A percentile compares a stretch with the other conserved stretches of the same genome.
These are phyloP conservation scores for Rosellinia necatrix DNA, from an alignment of 2,329 filamentous ascomycete species.

Conservation along the genomic window DNA sequence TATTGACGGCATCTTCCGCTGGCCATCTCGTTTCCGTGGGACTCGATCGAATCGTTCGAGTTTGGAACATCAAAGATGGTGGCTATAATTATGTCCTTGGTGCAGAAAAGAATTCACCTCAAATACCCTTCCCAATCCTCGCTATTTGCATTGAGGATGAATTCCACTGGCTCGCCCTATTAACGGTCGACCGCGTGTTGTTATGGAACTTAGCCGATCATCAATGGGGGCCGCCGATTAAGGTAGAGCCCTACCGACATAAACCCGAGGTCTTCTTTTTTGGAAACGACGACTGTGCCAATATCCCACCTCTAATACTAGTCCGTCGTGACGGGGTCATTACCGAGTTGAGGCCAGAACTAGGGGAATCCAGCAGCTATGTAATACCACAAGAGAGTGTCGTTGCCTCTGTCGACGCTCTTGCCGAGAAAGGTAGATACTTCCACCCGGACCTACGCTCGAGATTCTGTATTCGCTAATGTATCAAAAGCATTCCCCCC, in stretches of 20 bases:
- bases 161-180: constrained; percentile 68
- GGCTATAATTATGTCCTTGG: constrained; percentile 47
- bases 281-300: constrained; percentile 45
- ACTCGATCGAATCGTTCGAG: constrained; percentile 69
- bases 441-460: background rate
- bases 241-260: constrained; percentile 61
- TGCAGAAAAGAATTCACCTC: constrained; percentile 47
- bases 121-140: constrained; percentile 62
- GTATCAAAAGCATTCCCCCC: constrained; percentile 31
- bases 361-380: constrained; percentile 48
- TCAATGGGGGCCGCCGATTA: constrained; percentile 59
- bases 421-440: constrained; percentile 51
- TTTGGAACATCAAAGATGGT: constrained; percentile 65
- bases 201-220: constrained; percentile 67
- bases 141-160: constrained; percentile 67
- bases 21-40: constrained; percentile 72
- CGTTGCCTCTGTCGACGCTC: constrained; percentile 54
- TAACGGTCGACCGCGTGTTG: constrained; percentile 62
- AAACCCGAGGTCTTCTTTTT: constrained; percentile 70
- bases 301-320: constrained; percentile 58
- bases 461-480: constrained; percentile 21
- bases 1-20: constrained; percentile 64
- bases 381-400: constrained; percentile 55
- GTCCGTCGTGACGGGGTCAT: constrained; percentile 68
- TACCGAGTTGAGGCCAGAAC: constrained; percentile 59